A percentile compares a stretch with the other conserved stretches of the same genome.
phyloP scores from a whole-genome alignment of 306 rosid genomes.

The Cucurbita maxima region DNA sequence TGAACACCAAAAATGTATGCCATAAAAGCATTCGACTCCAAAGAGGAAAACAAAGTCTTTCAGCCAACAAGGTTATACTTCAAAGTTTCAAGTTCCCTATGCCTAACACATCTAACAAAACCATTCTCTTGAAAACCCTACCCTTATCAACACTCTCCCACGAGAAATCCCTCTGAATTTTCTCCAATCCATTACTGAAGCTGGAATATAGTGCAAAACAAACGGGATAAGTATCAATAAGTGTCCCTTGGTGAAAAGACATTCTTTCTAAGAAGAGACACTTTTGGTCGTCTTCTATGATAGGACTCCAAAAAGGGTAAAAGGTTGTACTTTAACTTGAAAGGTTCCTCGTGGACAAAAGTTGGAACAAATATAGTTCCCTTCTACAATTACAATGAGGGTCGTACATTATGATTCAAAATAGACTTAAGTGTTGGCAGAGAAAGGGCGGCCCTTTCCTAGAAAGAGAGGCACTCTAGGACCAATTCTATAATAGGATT shows the following conservation, averaged over 20 bases:
- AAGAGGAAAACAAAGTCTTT: too few species aligned
- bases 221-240: neutral
- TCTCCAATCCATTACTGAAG: neutral
- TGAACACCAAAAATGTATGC: neutral
- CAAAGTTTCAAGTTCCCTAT: neutral
- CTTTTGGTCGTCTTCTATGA: neutral
- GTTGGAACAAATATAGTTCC: neutral
- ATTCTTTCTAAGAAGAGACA: neutral
- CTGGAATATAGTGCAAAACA: neutral
- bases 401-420: neutral
- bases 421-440: neutral
- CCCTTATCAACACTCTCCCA: neutral
- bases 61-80: neutral
- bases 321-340: neutral
- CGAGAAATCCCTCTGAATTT: neutral
- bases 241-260: neutral
- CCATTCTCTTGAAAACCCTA: neutral
- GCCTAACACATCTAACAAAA: neutral
- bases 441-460: neutral
- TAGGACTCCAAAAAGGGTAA: neutral
- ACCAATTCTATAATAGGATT: neutral
- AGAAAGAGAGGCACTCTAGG: neutral
- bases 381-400: neutral
- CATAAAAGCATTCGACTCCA: neutral
- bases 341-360: neutral